Evolutionary conservation across 2,329 filamentous ascomycete genomes (phyloP), one percentile per base, ranked within the genome.

Genomic region (Clonostachys rosea): DNA sequence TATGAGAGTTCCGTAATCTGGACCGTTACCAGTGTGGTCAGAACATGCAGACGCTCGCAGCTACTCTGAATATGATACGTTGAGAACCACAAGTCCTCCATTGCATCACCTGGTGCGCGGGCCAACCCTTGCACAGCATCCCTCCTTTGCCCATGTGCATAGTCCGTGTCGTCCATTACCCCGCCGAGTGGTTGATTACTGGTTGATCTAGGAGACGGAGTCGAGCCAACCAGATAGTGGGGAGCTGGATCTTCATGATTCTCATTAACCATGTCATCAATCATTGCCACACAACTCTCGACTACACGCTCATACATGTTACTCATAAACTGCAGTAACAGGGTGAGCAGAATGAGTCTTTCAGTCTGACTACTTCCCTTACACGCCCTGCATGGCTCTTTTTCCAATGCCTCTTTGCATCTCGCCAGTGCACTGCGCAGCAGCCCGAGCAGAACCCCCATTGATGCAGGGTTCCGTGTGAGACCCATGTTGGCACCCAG

Each of bases 51-150:
- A 13, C 20, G 18, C 17, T 43, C 42, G 42, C 11, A 33, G 42
- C 17, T 24, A 30, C 16, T 43, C 42, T 43, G n/a, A n/a, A 43
- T 43, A 16, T 16, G 20, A n/a, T 43, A 43, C 2, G 42, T 33
- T 6, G 42, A 43, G 24, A 24, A 43, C 42, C 42, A 43, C 20
- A 43, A 30, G 24, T 47, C 56, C 36, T 39, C 36, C 17, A n/a
- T 18, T 39, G 14, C 36, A 18, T 18, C 36, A 18, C 7, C 36
- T 5, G 36, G 24, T 10, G 24, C 24, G 9, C 24, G 24, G 5
- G 24, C 24, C 24, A 30, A 30, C 24, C 24, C 24, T 10, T 30
- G 24, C 24, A 30, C 24, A 4, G 24, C 24, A 10, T 30, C 24
- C 24, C 24, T 30, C 24, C 24, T 30, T 30, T 30, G 24, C 24